These are phyloP conservation scores for Inonotus hispidus DNA, from an alignment of 1,284 basidiomycete species.

Conservation along the genomic window DNA sequence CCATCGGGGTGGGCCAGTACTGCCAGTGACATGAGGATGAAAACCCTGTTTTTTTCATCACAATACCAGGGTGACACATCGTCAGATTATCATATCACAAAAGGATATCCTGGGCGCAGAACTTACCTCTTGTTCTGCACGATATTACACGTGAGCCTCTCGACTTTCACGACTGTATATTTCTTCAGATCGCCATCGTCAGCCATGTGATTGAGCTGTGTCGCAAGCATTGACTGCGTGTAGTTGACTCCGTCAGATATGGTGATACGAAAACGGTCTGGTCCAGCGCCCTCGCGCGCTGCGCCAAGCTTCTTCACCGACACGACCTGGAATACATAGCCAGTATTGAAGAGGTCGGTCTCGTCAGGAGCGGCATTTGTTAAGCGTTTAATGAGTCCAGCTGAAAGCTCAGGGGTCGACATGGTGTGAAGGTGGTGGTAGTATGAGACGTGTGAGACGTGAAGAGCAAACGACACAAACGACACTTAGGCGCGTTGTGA, in stretches of 20 bases:
- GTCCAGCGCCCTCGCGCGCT: constrained; percentile 32
- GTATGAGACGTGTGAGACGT: background rate
- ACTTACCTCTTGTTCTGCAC: constrained; percentile 80
- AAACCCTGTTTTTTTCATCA: constrained; percentile 48
- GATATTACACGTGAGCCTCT: constrained; percentile 78
- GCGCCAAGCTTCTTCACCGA: constrained; percentile 73
- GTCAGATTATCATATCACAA: background rate
- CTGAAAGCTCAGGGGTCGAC: constrained; percentile 43
- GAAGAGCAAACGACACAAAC: background rate
- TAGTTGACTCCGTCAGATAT: constrained; percentile 80
- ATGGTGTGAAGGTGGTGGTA: background rate
- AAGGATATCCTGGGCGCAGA: background rate
- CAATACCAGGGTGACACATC: constrained; percentile 1
- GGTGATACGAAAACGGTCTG: constrained; percentile 67
- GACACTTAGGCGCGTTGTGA: background rate
- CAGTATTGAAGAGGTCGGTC: constrained; percentile 44
- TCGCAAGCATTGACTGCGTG: constrained; percentile 92
- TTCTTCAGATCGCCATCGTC: constrained; percentile 65
- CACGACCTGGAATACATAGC: constrained; percentile 74
- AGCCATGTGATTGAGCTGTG: constrained; percentile 81
- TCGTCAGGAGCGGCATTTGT: constrained; percentile 43
- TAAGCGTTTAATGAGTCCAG: constrained; percentile 52
- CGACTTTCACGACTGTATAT: constrained; percentile 70
- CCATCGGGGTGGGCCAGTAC: constrained; percentile 47
- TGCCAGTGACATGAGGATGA: constrained; percentile 79